Evolutionary conservation across 208 protist species (phyloP).

Genomic region (Lotmaria passim): DNA sequence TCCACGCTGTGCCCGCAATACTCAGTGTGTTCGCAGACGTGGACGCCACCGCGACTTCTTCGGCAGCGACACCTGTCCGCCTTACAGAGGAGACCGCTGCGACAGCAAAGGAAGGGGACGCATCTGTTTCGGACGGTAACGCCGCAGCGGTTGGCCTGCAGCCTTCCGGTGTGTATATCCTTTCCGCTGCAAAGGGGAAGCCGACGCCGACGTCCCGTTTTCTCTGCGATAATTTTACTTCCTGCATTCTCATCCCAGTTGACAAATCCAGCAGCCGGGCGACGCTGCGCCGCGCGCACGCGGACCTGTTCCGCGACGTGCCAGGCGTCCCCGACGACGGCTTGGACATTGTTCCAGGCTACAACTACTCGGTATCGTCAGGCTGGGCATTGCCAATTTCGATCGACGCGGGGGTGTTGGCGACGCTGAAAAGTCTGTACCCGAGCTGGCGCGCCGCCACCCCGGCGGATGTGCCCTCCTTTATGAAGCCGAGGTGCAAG

Average conservation of each 20-base stretch:
- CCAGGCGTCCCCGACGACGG: slow-evolving; percentile 4
- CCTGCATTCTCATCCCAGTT: slow-evolving; percentile 53
- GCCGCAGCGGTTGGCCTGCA: not conserved
- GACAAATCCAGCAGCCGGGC: slow-evolving; percentile 34
- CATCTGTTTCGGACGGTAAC: too few species aligned
- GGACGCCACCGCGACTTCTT: too few species aligned
- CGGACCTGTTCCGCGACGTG: not conserved
- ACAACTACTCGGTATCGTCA: slow-evolving; percentile 28
- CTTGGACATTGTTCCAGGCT: slow-evolving; percentile 57
- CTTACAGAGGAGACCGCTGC: not conserved
- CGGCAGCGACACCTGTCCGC: not conserved
- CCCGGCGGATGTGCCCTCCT: slow-evolving; percentile 37
- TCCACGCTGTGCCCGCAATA: slow-evolving; percentile 1
- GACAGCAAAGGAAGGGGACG: not conserved
- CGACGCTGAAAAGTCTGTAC: slow-evolving; percentile 33
- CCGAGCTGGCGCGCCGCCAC: slow-evolving; percentile 37
- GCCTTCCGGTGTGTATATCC: not conserved
- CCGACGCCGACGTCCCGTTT: slow-evolving; percentile 53
- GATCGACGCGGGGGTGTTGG: slow-evolving; percentile 33
- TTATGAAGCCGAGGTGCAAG: slow-evolving; percentile 17
- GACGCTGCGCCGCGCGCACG: slow-evolving; percentile 31
- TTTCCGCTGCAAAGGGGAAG: slow-evolving; percentile 13
- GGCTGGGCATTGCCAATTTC: slow-evolving; percentile 58
- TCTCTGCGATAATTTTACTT: slow-evolving; percentile 33
- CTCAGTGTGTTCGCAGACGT: not conserved